A percentile compares a stretch with the other conserved stretches of the same genome.
These are phyloP conservation scores for Podaxis sp. DNA, from an alignment of 768 basidiomycete species.

Conservation along the genomic window DNA sequence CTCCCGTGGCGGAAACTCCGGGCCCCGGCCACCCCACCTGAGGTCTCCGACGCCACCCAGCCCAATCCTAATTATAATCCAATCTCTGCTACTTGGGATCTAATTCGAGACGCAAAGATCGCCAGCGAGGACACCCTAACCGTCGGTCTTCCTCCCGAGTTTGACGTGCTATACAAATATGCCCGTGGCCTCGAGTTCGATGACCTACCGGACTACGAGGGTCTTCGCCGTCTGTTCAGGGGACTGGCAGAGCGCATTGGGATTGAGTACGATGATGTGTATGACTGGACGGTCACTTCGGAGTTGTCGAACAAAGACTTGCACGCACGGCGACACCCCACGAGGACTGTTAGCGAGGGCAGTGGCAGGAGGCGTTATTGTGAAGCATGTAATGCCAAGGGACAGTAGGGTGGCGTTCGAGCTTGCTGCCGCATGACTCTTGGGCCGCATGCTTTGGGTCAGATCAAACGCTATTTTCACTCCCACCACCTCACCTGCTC, in stretches of 20 bases:
- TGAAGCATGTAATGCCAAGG: slow-evolving; percentile 33
- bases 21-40: slow-evolving; percentile 38
- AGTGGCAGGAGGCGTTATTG: slow-evolving; percentile 29
- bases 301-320: neutral
- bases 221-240: slow-evolving; percentile 69
- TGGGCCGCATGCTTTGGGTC: neutral
- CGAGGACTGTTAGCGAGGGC: slow-evolving; percentile 24
- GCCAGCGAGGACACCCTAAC: slow-evolving; percentile 64
- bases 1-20: slow-evolving; percentile 76
- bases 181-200: slow-evolving; percentile 81
- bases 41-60: slow-evolving; percentile 22
- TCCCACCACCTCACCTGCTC: neutral
- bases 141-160: slow-evolving; percentile 74
- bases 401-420: neutral
- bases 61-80: slow-evolving; percentile 40
- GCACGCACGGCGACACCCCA: slow-evolving; percentile 13
- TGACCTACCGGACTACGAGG: slow-evolving; percentile 86
- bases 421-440: neutral
- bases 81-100: slow-evolving; percentile 68
- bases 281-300: slow-evolving; percentile 34
- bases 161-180: slow-evolving; percentile 77
- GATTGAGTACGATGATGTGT: slow-evolving; percentile 48
- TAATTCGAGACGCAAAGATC: slow-evolving; percentile 71
- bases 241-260: slow-evolving; percentile 51
- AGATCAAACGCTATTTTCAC: neutral